Evolutionary conservation across 495 filamentous ascomycete species (phyloP).

Genomic region (Penicillium manginii): DNA sequence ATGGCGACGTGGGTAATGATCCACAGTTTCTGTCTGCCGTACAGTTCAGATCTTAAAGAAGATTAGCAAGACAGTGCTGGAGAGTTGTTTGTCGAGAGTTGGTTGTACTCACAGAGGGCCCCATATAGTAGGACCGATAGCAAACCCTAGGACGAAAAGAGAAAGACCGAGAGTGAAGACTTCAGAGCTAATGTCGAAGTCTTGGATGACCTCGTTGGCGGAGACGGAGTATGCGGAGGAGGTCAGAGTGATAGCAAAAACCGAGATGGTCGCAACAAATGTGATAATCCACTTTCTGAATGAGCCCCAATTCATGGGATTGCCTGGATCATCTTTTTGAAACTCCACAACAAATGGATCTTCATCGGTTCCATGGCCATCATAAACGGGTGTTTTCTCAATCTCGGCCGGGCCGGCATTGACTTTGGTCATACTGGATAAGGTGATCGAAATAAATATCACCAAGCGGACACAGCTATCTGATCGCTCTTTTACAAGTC

Average conservation of each 20-base stretch:
- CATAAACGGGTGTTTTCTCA: constrained; percentile 9
- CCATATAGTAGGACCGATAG: constrained; percentile 48
- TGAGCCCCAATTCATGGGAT: constrained; percentile 58
- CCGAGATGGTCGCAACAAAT: constrained; percentile 19
- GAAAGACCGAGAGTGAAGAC: constrained; percentile 53
- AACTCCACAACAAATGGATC: constrained; percentile 73
- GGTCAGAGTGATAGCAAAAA: constrained; percentile 29
- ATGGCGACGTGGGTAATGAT: constrained; percentile 31
- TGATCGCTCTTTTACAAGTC: neutral
- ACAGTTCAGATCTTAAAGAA: constrained; percentile 42
- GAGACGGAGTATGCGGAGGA: constrained; percentile 52
- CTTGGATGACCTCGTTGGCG: constrained; percentile 34
- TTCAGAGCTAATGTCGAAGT: constrained; percentile 45
- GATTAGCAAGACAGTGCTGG: too few relatives aligned
- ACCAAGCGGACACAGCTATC: too few relatives aligned
- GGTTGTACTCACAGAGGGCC: constrained; percentile 25
- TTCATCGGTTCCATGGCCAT: constrained; percentile 55
- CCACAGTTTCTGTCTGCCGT: constrained; percentile 51
- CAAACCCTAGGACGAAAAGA: constrained; percentile 55
- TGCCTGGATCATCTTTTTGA: constrained; percentile 60
- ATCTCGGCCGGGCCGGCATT: constrained; percentile 3
- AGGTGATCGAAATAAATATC: neutral
- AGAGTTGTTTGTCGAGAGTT: too few relatives aligned
- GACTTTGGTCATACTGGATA: neutral
- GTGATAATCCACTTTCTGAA: constrained; percentile 26